Evolutionary conservation across 2,329 filamentous ascomycete genomes (phyloP), one percentile per base, ranked within the genome.

Genomic region (Akanthomyces dipterigenus): DNA sequence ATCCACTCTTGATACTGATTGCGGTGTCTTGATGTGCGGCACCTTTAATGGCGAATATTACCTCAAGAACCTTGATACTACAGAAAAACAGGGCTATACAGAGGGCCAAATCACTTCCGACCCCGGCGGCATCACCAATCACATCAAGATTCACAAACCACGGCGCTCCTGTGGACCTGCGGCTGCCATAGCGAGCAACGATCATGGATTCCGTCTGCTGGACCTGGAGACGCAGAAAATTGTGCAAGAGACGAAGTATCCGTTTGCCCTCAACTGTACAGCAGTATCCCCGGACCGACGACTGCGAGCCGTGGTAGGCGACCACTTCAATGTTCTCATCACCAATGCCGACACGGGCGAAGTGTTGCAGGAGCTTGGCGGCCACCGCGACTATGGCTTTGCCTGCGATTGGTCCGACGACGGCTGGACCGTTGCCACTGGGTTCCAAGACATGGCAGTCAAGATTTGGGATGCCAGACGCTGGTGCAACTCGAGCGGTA

Each of bases 391-490:
- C 68, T 89, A 82, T 66, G 88, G 86, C 2, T 93, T 93, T 68
- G 85, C 89, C 1, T 91, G 88, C 68, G 89, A 88, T 65, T 93
- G 90, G 90, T 87, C 89, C 20, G 85, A 88, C 58, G 87, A 93
- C 69, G 89, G 89, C 36, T 86, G 86, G 76, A 88, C 86, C 14
- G 81, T 93, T 22, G 90, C 90, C 14, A 93, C 90, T 0, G 89
- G 87, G 24, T 88, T 88, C 64, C 89, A 93, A 72, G 90, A 93
- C 71, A 87, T 82, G 70, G 82, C 80, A 31, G 80, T 93, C 65
- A 85, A 86, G 65, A 84, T 93, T 54, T 93, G 88, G 86, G 90
- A 93, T 70, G 87, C 89, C 8, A 82, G 90, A 9, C 85, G 82
- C 59, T 90, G 88, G 87, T 79, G 75, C 49, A 75, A 80, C 60